These are phyloP conservation scores for Nannizziopsis arthrosporioides DNA, from an alignment of 2,329 filamentous ascomycete species.

Conservation along the genomic window DNA sequence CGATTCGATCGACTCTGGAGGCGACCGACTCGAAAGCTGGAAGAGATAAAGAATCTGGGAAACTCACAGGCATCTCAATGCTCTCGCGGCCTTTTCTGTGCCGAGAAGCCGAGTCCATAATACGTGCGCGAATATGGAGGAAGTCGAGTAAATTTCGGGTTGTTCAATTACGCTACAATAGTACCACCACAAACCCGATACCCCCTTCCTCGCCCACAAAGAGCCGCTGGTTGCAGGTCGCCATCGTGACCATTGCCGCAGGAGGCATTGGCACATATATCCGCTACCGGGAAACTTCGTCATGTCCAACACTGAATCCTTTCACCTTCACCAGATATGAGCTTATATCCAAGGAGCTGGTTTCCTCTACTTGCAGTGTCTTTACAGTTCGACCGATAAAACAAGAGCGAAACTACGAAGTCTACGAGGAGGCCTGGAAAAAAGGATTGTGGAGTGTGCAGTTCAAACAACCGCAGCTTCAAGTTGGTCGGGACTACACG, in stretches of 20 bases:
- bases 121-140: not conserved
- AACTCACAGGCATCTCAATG: not conserved
- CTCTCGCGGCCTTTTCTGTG: not conserved
- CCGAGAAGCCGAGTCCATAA: not conserved
- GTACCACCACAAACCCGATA: constrained; percentile 15
- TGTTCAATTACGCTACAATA: constrained; percentile 16
- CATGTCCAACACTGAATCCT: constrained; percentile 25
- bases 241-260: constrained; percentile 26
- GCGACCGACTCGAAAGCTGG: too few relatives aligned
- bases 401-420: constrained; percentile 22
- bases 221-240: constrained; percentile 27
- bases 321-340: constrained; percentile 32
- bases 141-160: not conserved
- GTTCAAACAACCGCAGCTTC: constrained; percentile 85
- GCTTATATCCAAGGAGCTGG: constrained; percentile 32
- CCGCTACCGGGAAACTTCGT: constrained; percentile 21
- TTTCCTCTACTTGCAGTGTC: constrained; percentile 38
- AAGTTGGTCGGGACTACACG: constrained; percentile 86
- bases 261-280: constrained; percentile 29
- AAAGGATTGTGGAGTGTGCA: constrained; percentile 76
- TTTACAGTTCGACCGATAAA: constrained; percentile 32
- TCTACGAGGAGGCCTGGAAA: constrained; percentile 42
- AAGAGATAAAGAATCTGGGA: too few relatives aligned
- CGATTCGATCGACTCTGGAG: too few relatives aligned
- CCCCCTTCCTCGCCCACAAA: constrained; percentile 17